Evolutionary conservation across 345 rosid species (phyloP), one percentile per base, ranked within the genome.

Genomic region (Lagerstroemia speciosa): DNA sequence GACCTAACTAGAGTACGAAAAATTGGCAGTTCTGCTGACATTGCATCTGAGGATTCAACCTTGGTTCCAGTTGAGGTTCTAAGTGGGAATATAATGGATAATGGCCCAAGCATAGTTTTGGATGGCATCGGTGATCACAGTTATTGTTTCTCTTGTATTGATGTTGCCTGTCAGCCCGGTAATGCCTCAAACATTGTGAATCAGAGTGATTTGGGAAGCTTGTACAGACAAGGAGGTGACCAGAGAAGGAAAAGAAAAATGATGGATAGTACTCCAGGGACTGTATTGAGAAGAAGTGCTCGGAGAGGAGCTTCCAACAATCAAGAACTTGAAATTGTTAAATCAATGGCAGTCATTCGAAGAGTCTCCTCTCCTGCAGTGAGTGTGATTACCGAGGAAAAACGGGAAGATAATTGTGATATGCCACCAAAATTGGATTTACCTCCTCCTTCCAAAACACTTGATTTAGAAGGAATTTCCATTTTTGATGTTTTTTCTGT

Each of bases 241-340:
- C 60, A 71, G 65, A 53, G 62, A 52, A 46, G 70, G 60, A 67
- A 67, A 34, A 67, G 70, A 33, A 67, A 67, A 50, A 43, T 36
- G 30, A 38, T 36, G 27, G 40, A 46, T 55, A 73, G 45, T 36
- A 38, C 73, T 33, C 53, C 69, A 66, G 81, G 84, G 75, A 83
- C 76, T 27, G 83, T 79, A 68, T 73, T 94, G 84, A 89, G 99
- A 76, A 85, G 99, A 86, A 94, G 97, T 76, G 66, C 91, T 65
- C 91, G 97, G 27, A 84, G 83, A 79, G 93, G 82, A 38, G 77
- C 84, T 55, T 75, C 84, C 65, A 83, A 63, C 68, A 78, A 71
- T 72, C 75, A 71, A 68, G 78, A 37, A 68, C 60, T 71, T 72
- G 70, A 75, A 17, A 17, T 75, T 45, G 53, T 66, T 48, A 61